Evolutionary conservation across 2,329 filamentous ascomycete species (phyloP).

Genomic region (Saccharata proteae): DNA sequence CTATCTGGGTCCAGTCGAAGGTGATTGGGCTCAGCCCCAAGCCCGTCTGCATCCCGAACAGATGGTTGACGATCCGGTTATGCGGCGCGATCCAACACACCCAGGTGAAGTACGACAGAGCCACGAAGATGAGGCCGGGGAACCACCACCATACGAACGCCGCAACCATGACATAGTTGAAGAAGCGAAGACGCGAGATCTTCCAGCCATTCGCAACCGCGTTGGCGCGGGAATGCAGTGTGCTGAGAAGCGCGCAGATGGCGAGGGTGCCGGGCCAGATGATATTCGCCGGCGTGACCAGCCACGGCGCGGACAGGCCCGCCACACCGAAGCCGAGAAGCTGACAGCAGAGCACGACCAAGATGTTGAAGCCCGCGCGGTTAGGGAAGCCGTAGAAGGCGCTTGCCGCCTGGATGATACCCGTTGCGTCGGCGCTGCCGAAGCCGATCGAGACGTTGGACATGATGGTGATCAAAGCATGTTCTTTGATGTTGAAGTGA

Average conservation of each 20-base stretch:
- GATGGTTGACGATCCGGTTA: constrained; percentile 17
- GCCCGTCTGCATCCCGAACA: constrained; percentile 16
- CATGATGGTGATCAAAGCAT: constrained; percentile 52
- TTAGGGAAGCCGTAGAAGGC: constrained; percentile 49
- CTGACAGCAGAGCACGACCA: constrained; percentile 9
- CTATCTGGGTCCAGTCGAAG: constrained; percentile 17
- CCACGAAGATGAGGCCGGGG: constrained; percentile 14
- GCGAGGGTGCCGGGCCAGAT: constrained; percentile 17
- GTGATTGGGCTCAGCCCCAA: constrained; percentile 15
- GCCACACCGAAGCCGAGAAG: constrained; percentile 15
- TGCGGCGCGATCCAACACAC: constrained; percentile 18
- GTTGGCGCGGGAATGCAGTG: constrained; percentile 15
- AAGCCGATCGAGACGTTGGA: constrained; percentile 41
- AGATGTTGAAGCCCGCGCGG: constrained; percentile 13
- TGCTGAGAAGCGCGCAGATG: constrained; percentile 14
- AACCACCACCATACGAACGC: constrained; percentile 18
- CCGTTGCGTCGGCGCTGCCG: constrained; percentile 54
- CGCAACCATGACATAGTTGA: constrained; percentile 13
- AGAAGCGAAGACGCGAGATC: constrained; percentile 16
- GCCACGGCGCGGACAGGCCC: constrained; percentile 13
- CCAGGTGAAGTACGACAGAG: constrained; percentile 15
- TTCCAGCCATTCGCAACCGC: constrained; percentile 14
- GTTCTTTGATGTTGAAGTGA: constrained; percentile 51
- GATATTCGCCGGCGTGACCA: constrained; percentile 17
- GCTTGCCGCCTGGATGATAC: constrained; percentile 59